Evolutionary conservation across 2,329 filamentous ascomycete genomes (phyloP).

Genomic region (Dactylonectria macrodidyma): DNA sequence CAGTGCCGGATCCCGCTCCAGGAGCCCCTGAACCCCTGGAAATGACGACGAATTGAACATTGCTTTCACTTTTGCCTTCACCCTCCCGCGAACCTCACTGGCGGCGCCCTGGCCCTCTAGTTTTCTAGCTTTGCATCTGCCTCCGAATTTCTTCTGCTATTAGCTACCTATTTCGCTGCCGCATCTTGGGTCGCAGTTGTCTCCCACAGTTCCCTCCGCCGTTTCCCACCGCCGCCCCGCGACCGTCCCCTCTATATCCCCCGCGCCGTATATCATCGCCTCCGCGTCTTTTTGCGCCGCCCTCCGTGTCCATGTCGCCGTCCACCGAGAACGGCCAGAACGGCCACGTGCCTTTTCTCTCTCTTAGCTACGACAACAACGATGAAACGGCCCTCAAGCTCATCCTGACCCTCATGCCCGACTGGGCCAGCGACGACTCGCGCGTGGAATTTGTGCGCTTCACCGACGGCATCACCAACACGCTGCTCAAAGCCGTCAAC

Average conservation of each 20-base stretch:
- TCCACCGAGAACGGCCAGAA: constrained; percentile 52
- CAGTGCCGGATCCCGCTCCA: constrained; percentile 41
- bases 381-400: constrained; percentile 85
- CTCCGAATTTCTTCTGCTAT: neutral
- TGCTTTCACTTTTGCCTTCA: constrained; percentile 12
- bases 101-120: constrained; percentile 9
- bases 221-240: constrained; percentile 22
- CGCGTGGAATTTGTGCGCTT: constrained; percentile 90
- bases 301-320: constrained; percentile 52
- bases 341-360: constrained; percentile 73
- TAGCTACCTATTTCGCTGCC: neutral
- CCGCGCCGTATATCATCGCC: constrained; percentile 24
- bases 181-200: constrained; percentile 26
- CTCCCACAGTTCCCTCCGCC: constrained; percentile 29
- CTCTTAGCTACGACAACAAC: constrained; percentile 82
- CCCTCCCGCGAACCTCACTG: constrained; percentile 25
- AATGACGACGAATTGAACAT: constrained; percentile 33
- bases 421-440: constrained; percentile 83
- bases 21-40: constrained; percentile 37
- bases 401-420: constrained; percentile 83
- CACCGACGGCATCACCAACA: constrained; percentile 99
- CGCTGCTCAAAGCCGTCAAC: constrained; percentile 84
- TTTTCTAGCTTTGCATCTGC: constrained; percentile 21
- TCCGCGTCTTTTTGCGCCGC: constrained; percentile 21
- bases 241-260: constrained; percentile 17